Evolutionary conservation across 2,329 filamentous ascomycete genomes (phyloP), one percentile per base, ranked within the genome.

Genomic region (Fusarium temperatum): DNA sequence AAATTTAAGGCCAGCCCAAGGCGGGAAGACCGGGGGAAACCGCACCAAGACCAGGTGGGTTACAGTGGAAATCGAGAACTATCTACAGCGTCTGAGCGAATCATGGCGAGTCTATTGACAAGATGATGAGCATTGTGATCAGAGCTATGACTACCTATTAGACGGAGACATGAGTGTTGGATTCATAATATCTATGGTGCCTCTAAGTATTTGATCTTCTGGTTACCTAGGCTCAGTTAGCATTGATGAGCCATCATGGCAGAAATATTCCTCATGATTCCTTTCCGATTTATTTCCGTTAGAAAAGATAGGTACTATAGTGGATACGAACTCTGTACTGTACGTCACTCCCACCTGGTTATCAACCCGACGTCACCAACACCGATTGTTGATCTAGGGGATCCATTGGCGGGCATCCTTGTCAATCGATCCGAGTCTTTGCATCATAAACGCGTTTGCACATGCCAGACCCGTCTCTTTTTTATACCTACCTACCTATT

Each of bases 331-430:
- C 42, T 45, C 45, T 62, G 54, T 66, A 74, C 72, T 61, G 54
- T 66, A 75, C 72, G 72, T 75, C 73, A 75, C 72, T 60, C 51
- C 32, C 32, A 14, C 14, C 14, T 48, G 28, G 26, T 44, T 48
- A 30, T 62, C 47, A 59, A 53, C 50, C 51, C 78, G 78, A 81
- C 79, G 79, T 81, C 79, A 81, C 79, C 70, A 70, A 61, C 41
- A 69, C 36, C 55, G 55, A 63, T 45, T 55, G 50, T 45, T 60
- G 36, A 54, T 42, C 55, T 64, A 69, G 59, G 65, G 63, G 56
- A 63, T 53, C 35, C 35, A 55, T 55, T 41, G 32, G 71, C 71
- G 67, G 72, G 64, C 66, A 75, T 74, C 75, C 67, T 47, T 78
- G 72, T 38, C 35, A 36, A 63, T 44, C 38, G 32, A 67, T 53